Base-by-base conservation (phyloP, 768 basidiomycete genomes). In the Termitomyces titanicus region DNA sequence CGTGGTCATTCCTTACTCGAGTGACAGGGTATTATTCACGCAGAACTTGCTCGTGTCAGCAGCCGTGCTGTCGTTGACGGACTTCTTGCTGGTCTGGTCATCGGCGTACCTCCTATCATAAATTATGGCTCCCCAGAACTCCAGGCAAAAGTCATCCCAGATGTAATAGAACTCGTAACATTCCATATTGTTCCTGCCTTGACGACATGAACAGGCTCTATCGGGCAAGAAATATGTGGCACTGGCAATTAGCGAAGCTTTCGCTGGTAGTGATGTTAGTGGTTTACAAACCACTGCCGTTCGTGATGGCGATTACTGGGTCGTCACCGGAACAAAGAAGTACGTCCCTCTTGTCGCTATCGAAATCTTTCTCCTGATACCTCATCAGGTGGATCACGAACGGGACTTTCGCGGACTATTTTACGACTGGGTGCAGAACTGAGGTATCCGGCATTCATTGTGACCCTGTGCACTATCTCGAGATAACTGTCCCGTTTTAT, bases 291-390 rank as follows among this genome's bases (percentile, higher is more conserved):
- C 88, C 54, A 88, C 86, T 1, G 95, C 95, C 0, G 81, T 83
- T 53, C 83, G 84, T 54, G 93, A 96, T 63, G 95, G 93, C 1
- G 84, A 90, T 61, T 74, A 86, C 39, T 96, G 89, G 88, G 79
- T 94, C 12, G 86, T 98, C 58, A 92, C 86, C 39, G 96, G 96
- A 17, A 94, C 93, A 6, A 98, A 98, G 72, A 96, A 96, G 91
- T 88, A 54, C 3, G 78, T 64, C 25, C 12, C 12, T 50, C 20
- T 24, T 24, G 18, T 37, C 18, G 53, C 33, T 4, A 20, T 8
- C 27, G 2, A 33, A 20, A 29, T 31, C 29, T 12, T 18, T n/a
- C n/a, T 48, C 22, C 47, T 39, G 43, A 55, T 43, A 29, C 29
- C 13, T 6, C 27, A 52, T 49, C 47, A 89, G 89, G 64, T 94